Evolutionary conservation across 2,329 filamentous ascomycete genomes (phyloP).

Genomic region (Ascochyta lentis): DNA sequence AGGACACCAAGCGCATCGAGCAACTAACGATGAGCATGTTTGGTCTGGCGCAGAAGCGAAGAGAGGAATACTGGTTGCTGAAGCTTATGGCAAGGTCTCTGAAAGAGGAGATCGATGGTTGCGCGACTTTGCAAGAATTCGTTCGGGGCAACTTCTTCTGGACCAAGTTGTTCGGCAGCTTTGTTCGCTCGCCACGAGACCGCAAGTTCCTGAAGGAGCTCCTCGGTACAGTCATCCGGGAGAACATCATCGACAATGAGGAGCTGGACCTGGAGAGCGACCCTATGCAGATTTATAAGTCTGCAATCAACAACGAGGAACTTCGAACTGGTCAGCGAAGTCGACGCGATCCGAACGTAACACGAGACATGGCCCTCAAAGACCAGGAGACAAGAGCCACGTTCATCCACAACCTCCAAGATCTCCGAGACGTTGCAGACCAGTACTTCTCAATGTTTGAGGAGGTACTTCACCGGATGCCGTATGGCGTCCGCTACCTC

Average conservation of each 20-base stretch:
- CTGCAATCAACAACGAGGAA: constrained; percentile 96
- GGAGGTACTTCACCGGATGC: constrained; percentile 84
- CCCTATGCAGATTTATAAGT: constrained; percentile 95
- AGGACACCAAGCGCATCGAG: constrained; percentile 91
- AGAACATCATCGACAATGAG: constrained; percentile 92
- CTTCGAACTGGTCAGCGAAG: constrained; percentile 87
- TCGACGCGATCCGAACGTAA: constrained; percentile 80
- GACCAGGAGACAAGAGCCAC: constrained; percentile 90
- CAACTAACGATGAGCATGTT: constrained; percentile 96
- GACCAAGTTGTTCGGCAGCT: constrained; percentile 83
- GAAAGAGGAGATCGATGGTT: constrained; percentile 82
- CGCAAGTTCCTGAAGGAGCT: constrained; percentile 90
- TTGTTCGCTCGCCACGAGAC: constrained; percentile 88
- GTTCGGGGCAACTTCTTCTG: constrained; percentile 91
- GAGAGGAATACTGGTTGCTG: constrained; percentile 95
- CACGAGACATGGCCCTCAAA: constrained; percentile 91
- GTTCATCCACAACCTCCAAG: constrained; percentile 93
- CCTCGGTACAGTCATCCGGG: constrained; percentile 81
- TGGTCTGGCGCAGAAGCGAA: constrained; percentile 93
- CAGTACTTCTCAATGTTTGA: constrained; percentile 85
- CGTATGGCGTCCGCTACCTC: constrained; percentile 89
- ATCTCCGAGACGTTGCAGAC: constrained; percentile 92
- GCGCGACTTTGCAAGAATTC: constrained; percentile 79
- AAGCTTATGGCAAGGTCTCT: constrained; percentile 85
- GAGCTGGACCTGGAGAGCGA: constrained; percentile 94